Evolutionary conservation across 2,329 filamentous ascomycete genomes (phyloP), one percentile per base, ranked within the genome.

Genomic region (Hypoxylon sp.): DNA sequence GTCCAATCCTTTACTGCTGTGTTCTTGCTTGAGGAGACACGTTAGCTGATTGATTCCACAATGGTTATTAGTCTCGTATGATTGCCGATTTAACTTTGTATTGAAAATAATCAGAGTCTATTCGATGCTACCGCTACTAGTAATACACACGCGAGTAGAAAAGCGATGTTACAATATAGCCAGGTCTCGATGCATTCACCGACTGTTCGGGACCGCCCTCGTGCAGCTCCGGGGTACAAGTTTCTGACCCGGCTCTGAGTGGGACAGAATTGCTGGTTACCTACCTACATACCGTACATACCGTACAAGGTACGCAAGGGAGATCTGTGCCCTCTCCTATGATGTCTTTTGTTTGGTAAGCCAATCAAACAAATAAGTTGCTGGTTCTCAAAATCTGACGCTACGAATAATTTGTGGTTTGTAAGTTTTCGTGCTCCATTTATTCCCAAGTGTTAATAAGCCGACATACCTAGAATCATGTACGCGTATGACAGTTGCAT

Each of bases 131-230:
- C 5, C 28, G 13, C 60, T 14, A 2, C 32, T 6, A 46, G 45
- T 28, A 23, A 50, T n/a, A 57, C 36, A 56, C 13, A 11, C 6
- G n/a, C 43, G 46, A 34, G 23, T 51, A 32, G 56, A 30, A 21
- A 28, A 17, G 38, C 41, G 17, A 38, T 38, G 48, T 60, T 48
- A 38, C 36, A 52, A 25, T 49, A 55, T 41, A 36, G 59, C 13
- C 38, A 30, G 41, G 60, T 63, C 60, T 60, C 34, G 48, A 60
- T 38, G 46, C 41, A 30, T 52, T 68, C 61, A 68, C 68, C 68
- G 68, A 65, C 59, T 65, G 62, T 70, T 68, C 68, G 52, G 55
- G 59, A 59, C 68, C 62, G 38, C 36, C 43, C 61, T 63, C 17
- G 9, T 63, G 58, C 65, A 63, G 58, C 64, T 55, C 55, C 58